Base-by-base conservation (phyloP, 345 rosid genomes). In the Lepidium africanum region DNA sequence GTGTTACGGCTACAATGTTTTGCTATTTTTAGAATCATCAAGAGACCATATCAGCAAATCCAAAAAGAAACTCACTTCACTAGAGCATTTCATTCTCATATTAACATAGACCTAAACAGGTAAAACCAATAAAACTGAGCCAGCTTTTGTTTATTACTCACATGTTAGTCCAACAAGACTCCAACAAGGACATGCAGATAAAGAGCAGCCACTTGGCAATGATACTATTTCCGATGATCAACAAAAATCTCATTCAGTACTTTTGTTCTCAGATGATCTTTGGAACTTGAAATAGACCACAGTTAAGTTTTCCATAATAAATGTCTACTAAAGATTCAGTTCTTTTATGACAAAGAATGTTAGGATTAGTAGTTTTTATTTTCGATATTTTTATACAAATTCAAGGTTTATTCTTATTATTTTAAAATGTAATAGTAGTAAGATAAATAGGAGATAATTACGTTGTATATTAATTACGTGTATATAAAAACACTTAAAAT, bases 201-300 rank as follows among this genome's bases (percentile, higher is more conserved):
- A 41, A 37, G 47, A 75, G 32, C 60, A 48, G 63, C 46, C 70
- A 69, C 70, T 68, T 68, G 78, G 70, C 78, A 54, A 61, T 62
- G 47, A 30, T 49, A 38, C 74, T 41, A 61, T 51, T 74, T 61
- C 56, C 78, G 15, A 74, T 53, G 73, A 37, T 53, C 38, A 67
- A 74, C 64, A 32, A 67, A 52, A 53, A 53, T 50, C 41, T 54
- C 47, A 52, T 41, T 58, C 58, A 25, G 59, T 12, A 11, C 38
- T 37, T 16, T 40, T 36, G 54, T 53, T 40, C 61, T 63, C 61
- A 70, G 45, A 59, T 25, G 45, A 59, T 25, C 47, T 56, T 81
- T 71, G 87, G 86, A 83, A 82, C 84, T 85, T 81, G 88, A 79
- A 60, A 61, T 63, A 50, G 38, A 38, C 67, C 60, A 80, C 72